These are phyloP conservation scores for Lactarius pseudohatsudake DNA, from an alignment of 768 basidiomycete species.

Conservation along the genomic window DNA sequence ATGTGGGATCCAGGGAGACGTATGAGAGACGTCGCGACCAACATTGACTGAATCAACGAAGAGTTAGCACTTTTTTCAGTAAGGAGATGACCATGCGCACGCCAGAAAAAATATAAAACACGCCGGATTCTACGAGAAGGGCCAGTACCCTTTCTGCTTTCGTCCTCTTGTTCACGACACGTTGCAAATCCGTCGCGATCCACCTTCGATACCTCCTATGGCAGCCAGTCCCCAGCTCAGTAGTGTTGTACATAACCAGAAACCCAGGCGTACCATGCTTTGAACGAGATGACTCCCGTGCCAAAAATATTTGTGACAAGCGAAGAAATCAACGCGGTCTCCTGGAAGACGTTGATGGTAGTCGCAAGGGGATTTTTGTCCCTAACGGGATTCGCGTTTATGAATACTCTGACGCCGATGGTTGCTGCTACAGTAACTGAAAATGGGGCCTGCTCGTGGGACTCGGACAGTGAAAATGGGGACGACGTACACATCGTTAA, in stretches of 20 bases:
- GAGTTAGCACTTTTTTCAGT: background rate
- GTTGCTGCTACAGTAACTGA: background rate
- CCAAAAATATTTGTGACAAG: background rate
- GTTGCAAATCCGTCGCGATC: background rate
- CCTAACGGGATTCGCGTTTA: background rate
- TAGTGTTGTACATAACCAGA: background rate
- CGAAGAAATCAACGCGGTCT: background rate
- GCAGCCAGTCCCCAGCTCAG: background rate
- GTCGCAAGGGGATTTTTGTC: background rate
- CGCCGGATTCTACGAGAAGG: conserved; percentile 1
- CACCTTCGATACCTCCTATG: background rate
- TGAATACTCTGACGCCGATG: background rate
- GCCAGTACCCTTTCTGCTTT: background rate
- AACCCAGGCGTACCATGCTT: background rate
- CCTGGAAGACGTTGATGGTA: background rate
- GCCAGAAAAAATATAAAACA: background rate
- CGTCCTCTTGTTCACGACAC: background rate
- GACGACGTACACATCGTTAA: background rate
- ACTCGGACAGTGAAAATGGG: background rate
- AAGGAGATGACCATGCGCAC: background rate
- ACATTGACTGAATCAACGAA: background rate
- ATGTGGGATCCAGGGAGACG: background rate
- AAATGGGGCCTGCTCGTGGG: background rate
- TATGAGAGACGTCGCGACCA: background rate
- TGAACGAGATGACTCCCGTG: background rate